Evolutionary conservation across 208 protist species (phyloP), one percentile per base, ranked within the genome.

Genomic region (Acanthamoeba royreba): DNA sequence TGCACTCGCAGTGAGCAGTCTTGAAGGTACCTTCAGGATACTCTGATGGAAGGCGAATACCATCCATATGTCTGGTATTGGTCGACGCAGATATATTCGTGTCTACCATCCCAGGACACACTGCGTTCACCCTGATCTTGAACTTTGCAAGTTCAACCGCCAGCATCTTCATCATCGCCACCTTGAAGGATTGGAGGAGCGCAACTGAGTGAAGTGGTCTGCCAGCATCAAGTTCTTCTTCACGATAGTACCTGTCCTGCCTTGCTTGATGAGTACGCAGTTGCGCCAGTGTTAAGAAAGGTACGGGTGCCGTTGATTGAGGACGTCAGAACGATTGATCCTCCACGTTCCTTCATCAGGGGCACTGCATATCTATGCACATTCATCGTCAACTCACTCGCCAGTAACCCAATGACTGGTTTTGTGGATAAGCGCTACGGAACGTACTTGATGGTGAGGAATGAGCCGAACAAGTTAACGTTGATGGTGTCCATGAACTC

Each of bases 71-170:
- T 13, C 87, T 19, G 22, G 4, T 52, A 7, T 77, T 55, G 17
- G 66, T 79, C 40, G 38, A 35, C 0, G 74, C 87, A 7, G 17
- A 13, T 1, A 92, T 92, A 2, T 43, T 58, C 22, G 87, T 85
- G 1, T 92, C 87, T 2, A 92, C 31, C 13, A 42, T 28, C 33
- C 87, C 87, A 40, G 87, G 87, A 35, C 87, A 92, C 45, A 92
- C 74, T 38, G 74, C 87, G 45, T 92, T 92, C 5, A 92, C 87
- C 5, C 87, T 72, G n/a, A 92, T 92, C 87, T 92, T 92, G 55
- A 35, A 61, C 38, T 72, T 85, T 1, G 55, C 87, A 2, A 92
- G 87, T 25, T 92, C 87, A 0, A 92, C 87, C 1, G 87, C 87
- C 55, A 92, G 74, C 87, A 92, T 61, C 38, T 92, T 92, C 52